Percentiles rank a stretch among this genome's conserved stretches.
These are phyloP conservation scores for Pterocarpus macrocarpus DNA, from an alignment of 306 rosid genomes.

Conservation along the genomic window DNA sequence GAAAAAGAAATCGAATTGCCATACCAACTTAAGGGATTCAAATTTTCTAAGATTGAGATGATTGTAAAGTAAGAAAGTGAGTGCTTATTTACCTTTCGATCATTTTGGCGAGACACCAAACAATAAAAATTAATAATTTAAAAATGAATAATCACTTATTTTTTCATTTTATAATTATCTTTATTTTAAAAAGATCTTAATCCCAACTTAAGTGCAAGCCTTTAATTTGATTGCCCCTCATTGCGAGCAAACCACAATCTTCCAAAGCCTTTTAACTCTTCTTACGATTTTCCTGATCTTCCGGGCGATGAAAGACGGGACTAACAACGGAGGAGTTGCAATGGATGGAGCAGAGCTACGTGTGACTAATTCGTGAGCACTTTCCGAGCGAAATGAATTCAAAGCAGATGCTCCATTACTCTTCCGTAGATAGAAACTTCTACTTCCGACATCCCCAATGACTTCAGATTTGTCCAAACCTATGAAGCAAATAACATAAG, in stretches of 20 bases:
- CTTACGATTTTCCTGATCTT: slow-evolving; percentile 64
- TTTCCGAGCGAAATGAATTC: slow-evolving; percentile 41
- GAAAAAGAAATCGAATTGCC: not conserved
- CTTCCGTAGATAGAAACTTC: slow-evolving; percentile 82
- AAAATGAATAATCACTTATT: too few species aligned
- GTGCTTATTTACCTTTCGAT: too few species aligned
- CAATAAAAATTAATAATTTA: too few species aligned
- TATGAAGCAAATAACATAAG: slow-evolving; percentile 25
- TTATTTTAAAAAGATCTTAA: too few species aligned
- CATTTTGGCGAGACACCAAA: too few species aligned
- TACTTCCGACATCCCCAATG: slow-evolving; percentile 79
- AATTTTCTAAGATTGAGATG: too few species aligned
- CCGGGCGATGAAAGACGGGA: slow-evolving; percentile 53
- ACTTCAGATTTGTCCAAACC: slow-evolving; percentile 79
- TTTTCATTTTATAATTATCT: too few species aligned
- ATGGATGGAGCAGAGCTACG: slow-evolving; percentile 46
- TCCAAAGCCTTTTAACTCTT: slow-evolving; percentile 75
- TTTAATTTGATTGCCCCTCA: slow-evolving; percentile 39
- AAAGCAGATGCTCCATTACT: slow-evolving; percentile 45
- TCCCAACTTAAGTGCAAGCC: not conserved
- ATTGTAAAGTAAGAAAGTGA: too few species aligned
- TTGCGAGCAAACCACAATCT: slow-evolving; percentile 63
- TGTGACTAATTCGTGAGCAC: slow-evolving; percentile 27
- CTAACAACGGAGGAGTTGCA: slow-evolving; percentile 50
- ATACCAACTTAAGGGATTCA: too few species aligned